A percentile compares a stretch with the other conserved stretches of the same genome.
phyloP scores from a whole-genome alignment of 2,329 filamentous ascomycete species.

The Hansfordia pulvinata region DNA sequence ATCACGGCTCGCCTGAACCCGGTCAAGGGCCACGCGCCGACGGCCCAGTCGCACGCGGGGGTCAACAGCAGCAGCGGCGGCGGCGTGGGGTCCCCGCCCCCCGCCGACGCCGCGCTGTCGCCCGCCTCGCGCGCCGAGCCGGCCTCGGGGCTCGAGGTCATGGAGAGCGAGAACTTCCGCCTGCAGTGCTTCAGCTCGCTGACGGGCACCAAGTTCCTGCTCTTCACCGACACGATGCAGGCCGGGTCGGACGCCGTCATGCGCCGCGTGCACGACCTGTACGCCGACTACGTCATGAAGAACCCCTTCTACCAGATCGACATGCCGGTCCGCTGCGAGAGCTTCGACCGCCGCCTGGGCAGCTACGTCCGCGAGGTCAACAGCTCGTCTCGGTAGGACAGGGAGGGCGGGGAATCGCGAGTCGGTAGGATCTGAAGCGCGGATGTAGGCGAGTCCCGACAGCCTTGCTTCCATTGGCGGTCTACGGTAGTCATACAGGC shows the following conservation, averaged over 20 bases:
- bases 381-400: conserved; percentile 33
- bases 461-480: too few species aligned
- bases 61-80: conserved; percentile 10
- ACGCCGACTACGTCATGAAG: conserved; percentile 97
- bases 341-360: conserved; percentile 77
- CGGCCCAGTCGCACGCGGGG: too few species aligned
- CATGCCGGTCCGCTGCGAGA: conserved; percentile 92
- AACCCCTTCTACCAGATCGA: conserved; percentile 97
- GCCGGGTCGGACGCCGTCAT: conserved; percentile 77
- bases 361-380: conserved; percentile 68
- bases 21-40: conserved; percentile 22
- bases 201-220: conserved; percentile 87
- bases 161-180: conserved; percentile 89
- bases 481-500: too few species aligned
- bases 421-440: neutral
- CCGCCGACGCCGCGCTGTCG: conserved; percentile 7
- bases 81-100: conserved; percentile 4
- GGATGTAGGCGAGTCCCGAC: too few species aligned
- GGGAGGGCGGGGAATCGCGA: conserved; percentile 4
- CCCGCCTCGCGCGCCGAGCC: conserved; percentile 39
- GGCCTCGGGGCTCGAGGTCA: conserved; percentile 72
- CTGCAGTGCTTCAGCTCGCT: conserved; percentile 92
- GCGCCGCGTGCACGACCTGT: conserved; percentile 81
- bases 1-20: conserved; percentile 52
- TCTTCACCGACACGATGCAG: conserved; percentile 86